phyloP scores from a whole-genome alignment of 441 rosid genomes.

The Populus hybrid region DNA sequence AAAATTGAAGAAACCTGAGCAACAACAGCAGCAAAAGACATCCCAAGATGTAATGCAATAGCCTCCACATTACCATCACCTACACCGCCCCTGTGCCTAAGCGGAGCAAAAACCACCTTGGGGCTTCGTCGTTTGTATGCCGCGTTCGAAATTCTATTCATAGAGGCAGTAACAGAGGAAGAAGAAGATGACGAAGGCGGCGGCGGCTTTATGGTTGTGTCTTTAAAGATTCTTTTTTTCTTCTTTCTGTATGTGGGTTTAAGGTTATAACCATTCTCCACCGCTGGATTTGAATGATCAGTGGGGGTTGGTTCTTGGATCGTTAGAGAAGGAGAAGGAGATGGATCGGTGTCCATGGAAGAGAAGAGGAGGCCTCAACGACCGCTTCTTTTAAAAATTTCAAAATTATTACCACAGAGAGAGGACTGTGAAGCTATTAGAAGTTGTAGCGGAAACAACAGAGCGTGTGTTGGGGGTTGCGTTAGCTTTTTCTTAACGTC shows the following conservation, averaged over 20 bases:
- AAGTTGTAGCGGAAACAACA: background rate
- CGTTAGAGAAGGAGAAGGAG: background rate
- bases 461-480: background rate
- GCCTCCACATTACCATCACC: conserved; percentile 44
- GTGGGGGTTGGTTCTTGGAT: background rate
- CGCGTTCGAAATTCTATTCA: conserved; percentile 30
- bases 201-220: background rate
- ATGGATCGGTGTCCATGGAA: conserved; percentile 15
- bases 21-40: conserved; percentile 88
- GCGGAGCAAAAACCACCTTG: conserved; percentile 31
- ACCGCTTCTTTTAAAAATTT: background rate
- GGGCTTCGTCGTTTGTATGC: conserved; percentile 41
- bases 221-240: conserved; percentile 28
- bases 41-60: conserved; percentile 82
- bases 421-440: no score
- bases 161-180: conserved; percentile 25
- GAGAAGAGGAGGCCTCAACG: background rate
- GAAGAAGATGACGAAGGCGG: conserved; percentile 34
- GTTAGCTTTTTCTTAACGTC: background rate
- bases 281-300: conserved; percentile 12
- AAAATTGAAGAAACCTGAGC: conserved; percentile 56
- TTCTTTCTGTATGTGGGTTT: conserved; percentile 24
- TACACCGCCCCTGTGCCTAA: conserved; percentile 36
- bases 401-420: no score
- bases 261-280: background rate